Evolutionary conservation across 1,139 yeast genomes (phyloP).

Genomic region (Yamadazyma conglobata): DNA sequence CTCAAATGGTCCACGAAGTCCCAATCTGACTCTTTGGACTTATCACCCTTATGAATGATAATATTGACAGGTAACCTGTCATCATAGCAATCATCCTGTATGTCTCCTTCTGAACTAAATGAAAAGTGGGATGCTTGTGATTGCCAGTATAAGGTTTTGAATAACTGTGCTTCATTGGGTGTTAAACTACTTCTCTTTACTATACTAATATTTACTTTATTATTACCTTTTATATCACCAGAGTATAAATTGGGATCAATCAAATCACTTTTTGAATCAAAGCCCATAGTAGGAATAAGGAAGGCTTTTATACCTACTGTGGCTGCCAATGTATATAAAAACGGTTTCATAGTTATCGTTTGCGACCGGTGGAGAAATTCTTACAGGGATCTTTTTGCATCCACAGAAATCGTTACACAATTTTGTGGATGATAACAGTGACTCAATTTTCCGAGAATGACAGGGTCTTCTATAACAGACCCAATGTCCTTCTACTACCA

Average conservation of each 20-base stretch:
- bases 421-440: too few species aligned
- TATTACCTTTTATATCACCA: too few species aligned
- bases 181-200: conserved; percentile 9
- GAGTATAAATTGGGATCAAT: too few species aligned
- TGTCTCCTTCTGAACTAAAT: conserved; percentile 9
- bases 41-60: conserved; percentile 12
- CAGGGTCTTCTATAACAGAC: too few species aligned
- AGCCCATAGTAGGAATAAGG: too few species aligned
- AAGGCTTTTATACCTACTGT: neutral
- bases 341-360: conserved; percentile 1
- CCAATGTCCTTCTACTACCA: too few species aligned
- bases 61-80: conserved; percentile 13
- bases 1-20: conserved; percentile 14
- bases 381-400: too few species aligned
- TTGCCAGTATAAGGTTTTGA: conserved; percentile 10
- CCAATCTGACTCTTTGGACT: conserved; percentile 8
- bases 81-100: conserved; percentile 10
- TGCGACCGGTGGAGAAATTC: too few species aligned
- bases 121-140: conserved; percentile 8
- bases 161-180: conserved; percentile 10
- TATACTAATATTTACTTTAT: conserved; percentile 9
- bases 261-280: too few species aligned
- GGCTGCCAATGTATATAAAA: conserved; percentile 2
- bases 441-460: too few species aligned
- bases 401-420: too few species aligned